Base-by-base conservation (phyloP, 2,329 filamentous ascomycete species). In the Lasiodiplodia theobromae region DNA sequence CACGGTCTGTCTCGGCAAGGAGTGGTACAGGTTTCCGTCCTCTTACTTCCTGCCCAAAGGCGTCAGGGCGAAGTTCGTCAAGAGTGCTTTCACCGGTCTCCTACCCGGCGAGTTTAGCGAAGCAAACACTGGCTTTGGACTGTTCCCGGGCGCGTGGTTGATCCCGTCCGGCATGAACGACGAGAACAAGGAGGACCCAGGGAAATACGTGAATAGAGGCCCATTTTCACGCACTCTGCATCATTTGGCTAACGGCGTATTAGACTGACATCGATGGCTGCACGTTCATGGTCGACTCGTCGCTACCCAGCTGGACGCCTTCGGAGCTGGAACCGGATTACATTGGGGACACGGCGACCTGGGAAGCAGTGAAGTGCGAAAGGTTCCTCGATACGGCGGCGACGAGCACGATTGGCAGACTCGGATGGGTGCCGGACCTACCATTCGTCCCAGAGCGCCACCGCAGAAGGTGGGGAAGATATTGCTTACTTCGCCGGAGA, bases 1-100 rank as follows among this genome's bases (percentile, higher is more conserved):
- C 71, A 89, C 85, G 21, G 88, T 99, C 2, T 99, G 96, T 78
- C 87, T 97, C 49, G 94, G 93, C 34, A 99, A 98, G 78, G 96
- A 99, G 77, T 99, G 96, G 96, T 97, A 99, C 79, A 92, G 96
- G 44, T 98, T 97, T 77, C 95, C 96, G 1, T 95, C 92, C 0
- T 96, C 94, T 0, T 98, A 94, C 82, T 94, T 96, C 77, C 84
- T 99, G 3, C 95, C 96, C 0, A 84, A 89, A n/a, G 87, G 88
- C 62, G 92, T 96, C 83, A 90, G 88, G 71, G 91, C 92, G 73
- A 97, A 96, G 73, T 99, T 97, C 75, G 84, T 99, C 73, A 92
- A 91, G 72, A 97, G 93, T 73, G 93, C 96, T 72, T 99, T 99
- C 79, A 87, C 87, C 10, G 96, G 96, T 2, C 84, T 99, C 21